Conservation (phyloP, 108 stramenopile species). For the Cyclotella kingstonii region DNA sequence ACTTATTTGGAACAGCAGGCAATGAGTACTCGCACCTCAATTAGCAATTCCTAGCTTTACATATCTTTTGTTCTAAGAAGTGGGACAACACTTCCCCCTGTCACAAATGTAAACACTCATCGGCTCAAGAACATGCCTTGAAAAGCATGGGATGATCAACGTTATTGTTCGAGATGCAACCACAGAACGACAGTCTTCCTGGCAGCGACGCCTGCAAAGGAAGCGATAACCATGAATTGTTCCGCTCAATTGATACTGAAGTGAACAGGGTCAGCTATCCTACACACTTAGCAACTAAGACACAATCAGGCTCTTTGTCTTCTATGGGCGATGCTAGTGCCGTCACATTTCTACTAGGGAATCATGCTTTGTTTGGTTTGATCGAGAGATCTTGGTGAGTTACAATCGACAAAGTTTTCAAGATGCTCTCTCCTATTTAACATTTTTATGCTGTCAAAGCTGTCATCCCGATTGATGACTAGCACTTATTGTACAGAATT, state of each 20-base stretch:
- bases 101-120: too few relatives aligned
- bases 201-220: background rate
- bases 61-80: too few relatives aligned
- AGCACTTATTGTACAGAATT: background rate
- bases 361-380: slow-evolving; percentile 69
- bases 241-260: background rate
- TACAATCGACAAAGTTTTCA: background rate
- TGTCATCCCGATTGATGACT: background rate
- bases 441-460: background rate
- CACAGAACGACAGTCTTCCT: too few relatives aligned
- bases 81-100: too few relatives aligned
- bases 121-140: too few relatives aligned
- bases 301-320: slow-evolving; percentile 10
- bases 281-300: background rate
- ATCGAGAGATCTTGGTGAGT: slow-evolving; percentile 64
- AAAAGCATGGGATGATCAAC: too few relatives aligned
- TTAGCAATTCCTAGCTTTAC: too few relatives aligned
- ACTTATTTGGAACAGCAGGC: too few relatives aligned
- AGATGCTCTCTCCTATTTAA: background rate
- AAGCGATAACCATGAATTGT: background rate
- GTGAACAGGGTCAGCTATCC: background rate
- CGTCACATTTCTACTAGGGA: slow-evolving; percentile 58
- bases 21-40: too few relatives aligned
- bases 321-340: slow-evolving; percentile 49
- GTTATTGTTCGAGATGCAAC: too few relatives aligned